These are phyloP conservation scores for Talaromyces sp. DNA, from an alignment of 2,329 filamentous ascomycete genomes.

Conservation along the genomic window DNA sequence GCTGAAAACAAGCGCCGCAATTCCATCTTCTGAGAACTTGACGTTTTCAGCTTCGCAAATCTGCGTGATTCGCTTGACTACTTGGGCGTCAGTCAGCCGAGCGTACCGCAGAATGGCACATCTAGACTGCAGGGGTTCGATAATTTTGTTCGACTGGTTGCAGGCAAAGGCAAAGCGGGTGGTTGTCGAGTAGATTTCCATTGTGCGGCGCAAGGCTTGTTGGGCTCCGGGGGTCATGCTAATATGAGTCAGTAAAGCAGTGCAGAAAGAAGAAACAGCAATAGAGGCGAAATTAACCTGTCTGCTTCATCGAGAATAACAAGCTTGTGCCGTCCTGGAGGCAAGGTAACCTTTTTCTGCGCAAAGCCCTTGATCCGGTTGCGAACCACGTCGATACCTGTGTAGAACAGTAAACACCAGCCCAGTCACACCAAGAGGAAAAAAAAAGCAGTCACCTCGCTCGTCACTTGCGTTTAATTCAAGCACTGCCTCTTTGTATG, in stretches of 20 bases:
- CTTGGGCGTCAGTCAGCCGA: conserved; percentile 83
- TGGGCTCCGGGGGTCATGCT: conserved; percentile 95
- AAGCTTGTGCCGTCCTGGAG: conserved; percentile 84
- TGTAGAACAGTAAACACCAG: not conserved
- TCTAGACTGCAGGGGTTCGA: conserved; percentile 94
- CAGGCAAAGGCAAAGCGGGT: conserved; percentile 97
- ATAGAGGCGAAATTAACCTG: conserved; percentile 44
- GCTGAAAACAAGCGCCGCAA: conserved; percentile 93
- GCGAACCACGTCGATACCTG: conserved; percentile 91
- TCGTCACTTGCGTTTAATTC: conserved; percentile 97
- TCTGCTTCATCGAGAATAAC: conserved; percentile 98
- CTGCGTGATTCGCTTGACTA: conserved; percentile 84
- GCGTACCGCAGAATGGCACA: conserved; percentile 95
- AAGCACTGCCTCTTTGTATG: conserved; percentile 95
- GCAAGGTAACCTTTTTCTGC: conserved; percentile 96
- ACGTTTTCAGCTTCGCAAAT: conserved; percentile 91
- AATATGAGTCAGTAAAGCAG: not conserved
- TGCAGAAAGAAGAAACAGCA: not conserved
- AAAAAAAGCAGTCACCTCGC: conserved; percentile 51
- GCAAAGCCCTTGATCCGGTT: conserved; percentile 98
- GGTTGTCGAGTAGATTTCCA: conserved; percentile 98
- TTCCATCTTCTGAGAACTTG: conserved; percentile 83
- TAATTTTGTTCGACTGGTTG: conserved; percentile 99
- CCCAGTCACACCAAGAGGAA: not conserved
- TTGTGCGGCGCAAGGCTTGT: conserved; percentile 87